Base-by-base conservation (phyloP, 2,329 filamentous ascomycete genomes). In the Aureobasidium namibiae region DNA sequence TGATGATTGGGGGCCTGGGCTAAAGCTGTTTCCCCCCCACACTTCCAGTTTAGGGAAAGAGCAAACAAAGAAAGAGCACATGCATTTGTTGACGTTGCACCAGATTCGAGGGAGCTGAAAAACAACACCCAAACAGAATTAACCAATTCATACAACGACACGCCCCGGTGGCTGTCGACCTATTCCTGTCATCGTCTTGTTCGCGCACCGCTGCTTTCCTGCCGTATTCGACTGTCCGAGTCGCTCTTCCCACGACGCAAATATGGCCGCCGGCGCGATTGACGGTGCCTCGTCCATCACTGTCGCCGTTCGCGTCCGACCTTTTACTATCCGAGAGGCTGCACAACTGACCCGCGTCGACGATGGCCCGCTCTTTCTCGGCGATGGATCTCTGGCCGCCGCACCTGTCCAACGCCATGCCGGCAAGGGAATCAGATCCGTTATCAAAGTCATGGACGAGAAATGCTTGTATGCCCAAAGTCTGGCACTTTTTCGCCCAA, bases 391-490 rank as follows among this genome's bases (percentile, higher is more conserved):
- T 18, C 80, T 99, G 60, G 94, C 94, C n/a, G 88, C 84, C 46
- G 86, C 82, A 14, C 91, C 92, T 0, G 63, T 63, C 44, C 92
- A 92, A 0, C 95, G 92, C 70, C 81, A 96, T 33, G 84, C 87
- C 62, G 85, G 89, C 66, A 91, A 92, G 68, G 94, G 95, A 8
- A 85, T 99, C 60, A 82, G 92, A 67, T 86, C 90, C 1, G 91
- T 99, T 56, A 89, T 99, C 75, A 97, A 96, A 75, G 92, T 99
- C 21, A 83, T 99, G 56, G 95, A 99, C 70, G 92, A 96, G 71
- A 89, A 89, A 69, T 97, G 94, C 77, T 77, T 99, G 94, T 97
- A 82, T 66, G 90, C 3, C 44, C 14, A 7, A 3, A 61, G n/a
- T 45, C 46, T 44, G 26, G 11, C 7, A 18, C 13, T 24, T 10